Conservation (phyloP, 805 yeast genomes). For the baker's yeast (Saccharomyces cerevisiae) region DNA sequence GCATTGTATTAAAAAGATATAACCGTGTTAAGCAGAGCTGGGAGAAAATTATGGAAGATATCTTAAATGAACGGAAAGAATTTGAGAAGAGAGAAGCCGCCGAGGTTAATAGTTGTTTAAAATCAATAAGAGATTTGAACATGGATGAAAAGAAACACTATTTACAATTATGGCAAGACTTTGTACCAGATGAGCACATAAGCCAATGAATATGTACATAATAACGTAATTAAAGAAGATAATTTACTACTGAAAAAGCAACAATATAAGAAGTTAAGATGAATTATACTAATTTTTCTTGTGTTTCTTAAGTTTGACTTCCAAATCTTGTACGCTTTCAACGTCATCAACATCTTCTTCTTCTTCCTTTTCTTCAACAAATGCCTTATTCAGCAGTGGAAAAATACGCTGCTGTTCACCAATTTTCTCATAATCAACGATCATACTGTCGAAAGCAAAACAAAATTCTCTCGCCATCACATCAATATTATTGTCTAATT, state of each 20-base stretch:
- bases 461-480: slow-evolving; percentile 31
- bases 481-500: slow-evolving; percentile 23
- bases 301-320: neutral
- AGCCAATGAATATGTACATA: neutral
- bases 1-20: neutral
- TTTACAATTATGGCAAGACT: neutral
- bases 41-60: neutral
- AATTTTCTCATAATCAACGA: slow-evolving; percentile 38
- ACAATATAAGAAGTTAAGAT: neutral
- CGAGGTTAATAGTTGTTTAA: neutral
- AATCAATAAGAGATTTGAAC: neutral
- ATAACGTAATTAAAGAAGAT: neutral
- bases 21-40: neutral
- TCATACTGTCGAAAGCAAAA: slow-evolving; percentile 65
- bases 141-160: neutral
- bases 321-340: slow-evolving; percentile 5
- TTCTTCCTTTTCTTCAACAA: slow-evolving; percentile 25
- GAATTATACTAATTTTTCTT: neutral
- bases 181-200: neutral
- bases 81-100: neutral
- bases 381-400: slow-evolving; percentile 25
- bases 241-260: neutral
- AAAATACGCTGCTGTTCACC: slow-evolving; percentile 30
- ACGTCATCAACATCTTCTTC: slow-evolving; percentile 24
- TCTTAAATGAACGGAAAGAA: neutral